Evolutionary conservation across 78 protist genomes (phyloP).

Genomic region (Dictyostelium brefeldianum): DNA sequence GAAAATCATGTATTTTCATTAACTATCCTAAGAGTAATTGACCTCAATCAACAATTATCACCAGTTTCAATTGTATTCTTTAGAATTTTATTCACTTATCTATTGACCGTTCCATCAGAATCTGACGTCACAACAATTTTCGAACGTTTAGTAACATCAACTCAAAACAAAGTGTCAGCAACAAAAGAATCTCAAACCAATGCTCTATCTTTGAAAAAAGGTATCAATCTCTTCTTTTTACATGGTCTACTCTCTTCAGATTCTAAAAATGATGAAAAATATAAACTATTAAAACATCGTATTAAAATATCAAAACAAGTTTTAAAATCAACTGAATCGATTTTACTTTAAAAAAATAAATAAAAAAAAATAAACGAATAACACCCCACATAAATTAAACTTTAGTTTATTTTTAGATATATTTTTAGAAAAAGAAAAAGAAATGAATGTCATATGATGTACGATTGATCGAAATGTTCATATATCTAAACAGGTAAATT

Average conservation of each 20-base stretch:
- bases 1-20: slow-evolving; percentile 42
- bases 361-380: not conserved
- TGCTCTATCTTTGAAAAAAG: slow-evolving; percentile 15
- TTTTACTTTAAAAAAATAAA: not conserved
- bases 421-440: too few species aligned
- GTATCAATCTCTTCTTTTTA: slow-evolving; percentile 39
- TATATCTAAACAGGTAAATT: too few species aligned
- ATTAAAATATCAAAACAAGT: slow-evolving; percentile 16
- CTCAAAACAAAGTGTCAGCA: slow-evolving; percentile 19
- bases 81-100: slow-evolving; percentile 36
- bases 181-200: not conserved
- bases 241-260: slow-evolving; percentile 41
- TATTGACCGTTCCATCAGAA: slow-evolving; percentile 28
- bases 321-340: slow-evolving; percentile 22
- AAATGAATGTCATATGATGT: too few species aligned
- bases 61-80: slow-evolving; percentile 46
- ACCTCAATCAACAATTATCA: slow-evolving; percentile 13
- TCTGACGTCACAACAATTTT: not conserved
- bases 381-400: too few species aligned
- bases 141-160: slow-evolving; percentile 38
- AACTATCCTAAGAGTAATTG: slow-evolving; percentile 22
- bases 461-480: too few species aligned
- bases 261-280: not conserved
- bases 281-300: slow-evolving; percentile 21
- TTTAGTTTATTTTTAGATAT: too few species aligned